A percentile compares a stretch with the other conserved stretches of the same genome.
phyloP scores from a whole-genome alignment of 768 basidiomycete species.

The Leccinum variicolor region DNA sequence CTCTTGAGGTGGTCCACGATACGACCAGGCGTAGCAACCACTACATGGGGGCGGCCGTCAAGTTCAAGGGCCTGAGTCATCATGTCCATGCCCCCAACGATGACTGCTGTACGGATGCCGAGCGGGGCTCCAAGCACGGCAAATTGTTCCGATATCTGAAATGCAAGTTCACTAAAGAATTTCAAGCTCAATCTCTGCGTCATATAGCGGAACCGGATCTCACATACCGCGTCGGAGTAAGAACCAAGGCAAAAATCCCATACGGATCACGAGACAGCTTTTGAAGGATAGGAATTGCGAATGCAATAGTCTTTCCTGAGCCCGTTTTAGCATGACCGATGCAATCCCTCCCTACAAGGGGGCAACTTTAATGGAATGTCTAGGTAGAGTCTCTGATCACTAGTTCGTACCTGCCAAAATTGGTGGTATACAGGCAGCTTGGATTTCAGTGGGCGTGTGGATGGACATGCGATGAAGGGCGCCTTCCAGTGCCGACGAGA shows the following conservation, averaged over 20 bases:
- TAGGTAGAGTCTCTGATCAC: not conserved
- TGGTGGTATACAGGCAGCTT: constrained; percentile 85
- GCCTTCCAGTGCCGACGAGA: constrained; percentile 55
- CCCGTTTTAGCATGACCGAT: constrained; percentile 98
- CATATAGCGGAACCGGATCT: not conserved
- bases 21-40: constrained; percentile 94
- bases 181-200: not conserved
- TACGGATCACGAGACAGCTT: constrained; percentile 85
- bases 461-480: constrained; percentile 85
- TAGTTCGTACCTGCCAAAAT: constrained; percentile 64
- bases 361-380: not conserved
- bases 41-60: constrained; percentile 80
- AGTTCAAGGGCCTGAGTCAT: constrained; percentile 90
- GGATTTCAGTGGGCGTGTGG: constrained; percentile 78
- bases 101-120: constrained; percentile 78
- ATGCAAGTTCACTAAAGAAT: constrained; percentile 79
- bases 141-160: constrained; percentile 97
- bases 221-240: constrained; percentile 90
- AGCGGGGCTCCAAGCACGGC: constrained; percentile 81
- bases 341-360: constrained; percentile 80
- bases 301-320: constrained; percentile 96
- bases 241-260: constrained; percentile 88
- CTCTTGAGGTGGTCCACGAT: constrained; percentile 88
- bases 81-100: constrained; percentile 99
- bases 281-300: constrained; percentile 93